Conservation (phyloP, 495 filamentous ascomycete species). For the Opeltia flavorubescens region DNA sequence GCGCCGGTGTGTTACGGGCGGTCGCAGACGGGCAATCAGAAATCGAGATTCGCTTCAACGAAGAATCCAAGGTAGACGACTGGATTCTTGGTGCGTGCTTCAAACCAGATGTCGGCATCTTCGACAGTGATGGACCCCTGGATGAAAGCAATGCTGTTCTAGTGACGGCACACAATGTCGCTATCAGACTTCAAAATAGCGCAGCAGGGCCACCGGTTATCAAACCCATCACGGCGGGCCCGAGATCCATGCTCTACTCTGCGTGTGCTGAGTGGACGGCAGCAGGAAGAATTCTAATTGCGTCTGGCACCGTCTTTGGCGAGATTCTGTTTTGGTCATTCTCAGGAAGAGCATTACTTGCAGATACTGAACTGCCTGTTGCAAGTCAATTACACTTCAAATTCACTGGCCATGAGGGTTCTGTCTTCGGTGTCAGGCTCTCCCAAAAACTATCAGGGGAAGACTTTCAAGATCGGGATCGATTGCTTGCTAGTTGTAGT, state of each 20-base stretch:
- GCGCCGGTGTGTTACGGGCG: slow-evolving; percentile 13
- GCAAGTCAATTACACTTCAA: slow-evolving; percentile 43
- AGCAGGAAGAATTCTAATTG: slow-evolving; percentile 48
- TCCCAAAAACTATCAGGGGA: slow-evolving; percentile 40
- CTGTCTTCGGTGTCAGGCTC: slow-evolving; percentile 76
- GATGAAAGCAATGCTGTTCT: slow-evolving; percentile 26
- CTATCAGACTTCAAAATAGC: slow-evolving; percentile 30
- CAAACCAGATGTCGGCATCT: slow-evolving; percentile 19
- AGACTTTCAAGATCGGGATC: slow-evolving; percentile 22
- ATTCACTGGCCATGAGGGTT: slow-evolving; percentile 84
- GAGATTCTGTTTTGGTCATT: slow-evolving; percentile 85
- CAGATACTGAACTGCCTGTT: background rate
- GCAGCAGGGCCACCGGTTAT: slow-evolving; percentile 17
- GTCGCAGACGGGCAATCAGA: slow-evolving; percentile 2
- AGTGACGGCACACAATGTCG: slow-evolving; percentile 76
- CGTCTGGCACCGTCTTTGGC: slow-evolving; percentile 84
- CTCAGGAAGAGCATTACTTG: slow-evolving; percentile 12
- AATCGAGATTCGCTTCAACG: background rate
- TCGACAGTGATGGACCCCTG: slow-evolving; percentile 11
- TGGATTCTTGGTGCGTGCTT: slow-evolving; percentile 75
- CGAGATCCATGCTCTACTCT: slow-evolving; percentile 77
- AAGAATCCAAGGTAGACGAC: slow-evolving; percentile 39
- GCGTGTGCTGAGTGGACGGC: slow-evolving; percentile 55
- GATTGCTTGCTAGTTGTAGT: slow-evolving; percentile 78
- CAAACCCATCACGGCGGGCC: slow-evolving; percentile 44